A percentile compares a stretch with the other conserved stretches of the same genome.
Evolutionary conservation across 305 asterid species (phyloP).

Genomic region (Solanum chacoense): DNA sequence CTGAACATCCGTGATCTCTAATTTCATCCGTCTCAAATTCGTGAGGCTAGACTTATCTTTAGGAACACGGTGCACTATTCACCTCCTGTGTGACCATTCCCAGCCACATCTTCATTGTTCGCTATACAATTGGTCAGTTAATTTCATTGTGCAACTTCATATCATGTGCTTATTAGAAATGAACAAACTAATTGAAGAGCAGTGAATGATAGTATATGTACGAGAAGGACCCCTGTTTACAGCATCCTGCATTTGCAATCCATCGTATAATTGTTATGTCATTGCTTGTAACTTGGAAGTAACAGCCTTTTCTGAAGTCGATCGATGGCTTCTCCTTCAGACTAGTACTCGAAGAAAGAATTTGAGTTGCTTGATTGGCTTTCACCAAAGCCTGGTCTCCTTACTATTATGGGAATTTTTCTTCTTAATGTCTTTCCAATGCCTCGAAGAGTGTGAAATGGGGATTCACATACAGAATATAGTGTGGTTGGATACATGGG

Average conservation of each 20-base stretch:
- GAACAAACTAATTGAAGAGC: constrained; percentile 20
- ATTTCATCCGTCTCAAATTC: neutral
- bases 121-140: constrained; percentile 49
- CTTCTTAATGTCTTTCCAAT: neutral
- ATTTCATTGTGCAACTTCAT: constrained; percentile 23
- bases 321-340: constrained; percentile 37
- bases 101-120: constrained; percentile 31
- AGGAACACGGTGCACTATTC: neutral
- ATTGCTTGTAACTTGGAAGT: constrained; percentile 50
- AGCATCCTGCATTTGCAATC: neutral
- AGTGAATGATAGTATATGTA: constrained; percentile 1
- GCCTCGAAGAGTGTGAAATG: neutral
- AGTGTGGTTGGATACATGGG: neutral
- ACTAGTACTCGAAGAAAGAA: constrained; percentile 33
- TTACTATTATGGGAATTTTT: neutral
- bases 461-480: neutral
- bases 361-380: constrained; percentile 52
- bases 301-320: constrained; percentile 34
- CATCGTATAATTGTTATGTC: constrained; percentile 1
- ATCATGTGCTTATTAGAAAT: constrained; percentile 22
- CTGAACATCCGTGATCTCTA: neutral
- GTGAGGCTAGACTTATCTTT: neutral
- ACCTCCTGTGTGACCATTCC: neutral
- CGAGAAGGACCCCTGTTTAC: neutral
- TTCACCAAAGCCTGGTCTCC: constrained; percentile 57